These are phyloP conservation scores for Datisca glomerata DNA, from an alignment of 306 rosid genomes.

Conservation along the genomic window DNA sequence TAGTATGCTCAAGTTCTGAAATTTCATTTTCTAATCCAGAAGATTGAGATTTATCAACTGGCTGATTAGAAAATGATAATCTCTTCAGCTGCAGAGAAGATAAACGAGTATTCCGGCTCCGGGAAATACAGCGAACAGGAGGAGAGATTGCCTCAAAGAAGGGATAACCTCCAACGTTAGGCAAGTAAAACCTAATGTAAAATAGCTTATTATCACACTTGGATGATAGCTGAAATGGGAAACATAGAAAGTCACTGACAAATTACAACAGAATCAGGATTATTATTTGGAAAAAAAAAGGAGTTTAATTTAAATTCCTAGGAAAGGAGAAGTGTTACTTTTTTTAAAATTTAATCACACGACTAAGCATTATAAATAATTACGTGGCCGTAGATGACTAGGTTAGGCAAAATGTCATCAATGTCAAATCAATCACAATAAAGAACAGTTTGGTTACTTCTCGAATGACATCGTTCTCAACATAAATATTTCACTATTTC, in stretches of 20 bases:
- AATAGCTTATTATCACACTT: conserved; percentile 83
- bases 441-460: no score
- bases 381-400: no score
- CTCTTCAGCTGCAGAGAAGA: conserved; percentile 56
- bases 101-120: conserved; percentile 49
- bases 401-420: no score
- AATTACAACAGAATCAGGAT: no score
- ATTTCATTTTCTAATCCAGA: conserved; percentile 33
- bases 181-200: conserved; percentile 52
- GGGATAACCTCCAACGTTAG: conserved; percentile 44
- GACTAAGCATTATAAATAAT: no score
- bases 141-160: conserved; percentile 49
- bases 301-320: no score
- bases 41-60: conserved; percentile 28
- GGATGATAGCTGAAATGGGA: conserved; percentile 76
- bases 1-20: conserved; percentile 27
- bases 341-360: no score
- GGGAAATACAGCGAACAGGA: conserved; percentile 81
- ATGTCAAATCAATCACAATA: no score
- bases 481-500: no score
- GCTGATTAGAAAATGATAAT: conserved; percentile 5
- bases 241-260: conserved; percentile 14
- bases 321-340: no score
- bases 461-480: no score
- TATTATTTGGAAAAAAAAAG: no score